Conservation (phyloP, 2,329 filamentous ascomycete species). For the Fusarium sp. region DNA sequence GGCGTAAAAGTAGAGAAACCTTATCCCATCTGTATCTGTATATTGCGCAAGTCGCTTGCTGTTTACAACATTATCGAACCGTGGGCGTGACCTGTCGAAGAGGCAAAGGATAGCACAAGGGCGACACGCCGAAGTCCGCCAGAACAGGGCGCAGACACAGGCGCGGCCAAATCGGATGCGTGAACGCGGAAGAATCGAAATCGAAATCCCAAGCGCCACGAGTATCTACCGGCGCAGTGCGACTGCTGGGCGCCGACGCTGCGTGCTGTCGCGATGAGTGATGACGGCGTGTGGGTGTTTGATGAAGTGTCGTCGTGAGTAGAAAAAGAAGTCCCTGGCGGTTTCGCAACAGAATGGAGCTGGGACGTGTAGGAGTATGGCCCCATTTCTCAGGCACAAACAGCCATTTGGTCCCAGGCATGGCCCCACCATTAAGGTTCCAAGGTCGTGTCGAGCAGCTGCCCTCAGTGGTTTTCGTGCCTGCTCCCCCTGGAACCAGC, state of each 20-base stretch:
- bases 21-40: slow-evolving; percentile 50
- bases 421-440: slow-evolving; percentile 29
- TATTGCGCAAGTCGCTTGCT: slow-evolving; percentile 47
- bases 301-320: slow-evolving; percentile 51
- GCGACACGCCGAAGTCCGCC: slow-evolving; percentile 34
- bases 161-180: slow-evolving; percentile 31
- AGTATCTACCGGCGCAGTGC: slow-evolving; percentile 42
- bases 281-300: slow-evolving; percentile 44
- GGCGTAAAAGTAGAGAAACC: slow-evolving; percentile 33
- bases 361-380: slow-evolving; percentile 40
- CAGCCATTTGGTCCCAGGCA: slow-evolving; percentile 35
- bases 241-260: slow-evolving; percentile 43
- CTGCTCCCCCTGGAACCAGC: slow-evolving; percentile 32
- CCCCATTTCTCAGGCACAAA: slow-evolving; percentile 54
- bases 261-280: slow-evolving; percentile 49
- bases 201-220: slow-evolving; percentile 33
- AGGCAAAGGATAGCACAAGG: slow-evolving; percentile 44
- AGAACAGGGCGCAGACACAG: slow-evolving; percentile 27
- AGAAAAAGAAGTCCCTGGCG: slow-evolving; percentile 52
- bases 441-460: slow-evolving; percentile 26
- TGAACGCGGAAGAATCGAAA: slow-evolving; percentile 37
- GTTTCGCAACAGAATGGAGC: slow-evolving; percentile 45
- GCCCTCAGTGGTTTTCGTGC: slow-evolving; percentile 20
- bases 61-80: slow-evolving; percentile 55
- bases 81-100: slow-evolving; percentile 46